phyloP scores from a whole-genome alignment of 2,329 filamentous ascomycete genomes.

The Teratosphaeria pseudoeucalypti region DNA sequence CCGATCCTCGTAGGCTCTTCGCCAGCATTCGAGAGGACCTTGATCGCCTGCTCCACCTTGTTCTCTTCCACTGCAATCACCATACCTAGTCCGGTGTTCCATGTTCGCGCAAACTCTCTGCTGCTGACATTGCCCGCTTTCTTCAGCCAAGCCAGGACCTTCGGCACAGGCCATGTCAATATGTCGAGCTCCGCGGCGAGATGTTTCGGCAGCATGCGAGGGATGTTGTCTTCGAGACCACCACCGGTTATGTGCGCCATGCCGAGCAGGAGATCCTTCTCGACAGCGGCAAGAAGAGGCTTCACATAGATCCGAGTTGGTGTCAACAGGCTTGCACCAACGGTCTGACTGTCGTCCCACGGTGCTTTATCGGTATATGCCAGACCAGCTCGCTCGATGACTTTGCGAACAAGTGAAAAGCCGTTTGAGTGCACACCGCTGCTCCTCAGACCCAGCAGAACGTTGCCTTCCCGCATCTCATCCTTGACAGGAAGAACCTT shows the following conservation, averaged over 20 bases:
- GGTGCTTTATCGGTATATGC: conserved; percentile 63
- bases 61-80: conserved; percentile 65
- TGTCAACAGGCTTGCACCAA: conserved; percentile 72
- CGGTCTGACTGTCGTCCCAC: conserved; percentile 54
- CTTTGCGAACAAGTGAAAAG: conserved; percentile 89
- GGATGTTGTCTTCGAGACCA: conserved; percentile 85
- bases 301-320: conserved; percentile 93
- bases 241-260: conserved; percentile 96
- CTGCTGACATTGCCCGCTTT: conserved; percentile 57
- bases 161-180: conserved; percentile 60
- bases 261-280: conserved; percentile 65
- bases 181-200: conserved; percentile 76
- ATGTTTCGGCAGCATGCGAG: conserved; percentile 73
- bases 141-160: conserved; percentile 83
- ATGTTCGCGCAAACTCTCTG: conserved; percentile 78
- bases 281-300: conserved; percentile 47
- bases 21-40: conserved; percentile 53
- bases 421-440: conserved; percentile 92
- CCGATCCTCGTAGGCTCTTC: conserved; percentile 74
- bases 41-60: conserved; percentile 51
- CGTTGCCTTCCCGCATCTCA: conserved; percentile 70
- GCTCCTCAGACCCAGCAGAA: conserved; percentile 76
- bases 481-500: conserved; percentile 65
- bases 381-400: conserved; percentile 66
- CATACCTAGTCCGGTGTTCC: conserved; percentile 95